Percentiles rank a stretch among this genome's conserved stretches.
These are phyloP conservation scores for Monilinia fructicola DNA, from an alignment of 2,329 filamentous ascomycete genomes.

Conservation along the genomic window DNA sequence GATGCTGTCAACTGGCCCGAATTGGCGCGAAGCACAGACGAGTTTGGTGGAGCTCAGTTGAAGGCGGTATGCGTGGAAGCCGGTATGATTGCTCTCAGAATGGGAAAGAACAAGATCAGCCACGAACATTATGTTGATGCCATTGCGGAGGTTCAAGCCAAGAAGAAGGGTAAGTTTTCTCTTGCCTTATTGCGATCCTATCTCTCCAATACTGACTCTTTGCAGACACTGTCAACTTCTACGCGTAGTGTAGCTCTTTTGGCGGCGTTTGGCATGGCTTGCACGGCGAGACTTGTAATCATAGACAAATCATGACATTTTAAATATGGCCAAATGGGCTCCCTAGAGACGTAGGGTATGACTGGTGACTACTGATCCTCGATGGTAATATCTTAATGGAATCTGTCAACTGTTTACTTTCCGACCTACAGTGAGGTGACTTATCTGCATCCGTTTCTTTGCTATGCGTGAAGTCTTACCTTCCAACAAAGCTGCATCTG, in stretches of 20 bases:
- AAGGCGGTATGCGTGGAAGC: slow-evolving; percentile 99
- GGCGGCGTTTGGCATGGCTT: slow-evolving; percentile 35
- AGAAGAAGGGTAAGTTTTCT: slow-evolving; percentile 52
- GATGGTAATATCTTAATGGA: slow-evolving; percentile 10
- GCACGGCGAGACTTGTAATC: slow-evolving; percentile 36
- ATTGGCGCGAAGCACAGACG: slow-evolving; percentile 92
- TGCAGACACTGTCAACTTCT: slow-evolving; percentile 38
- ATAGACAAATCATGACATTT: slow-evolving; percentile 36
- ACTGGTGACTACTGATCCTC: slow-evolving; percentile 10
- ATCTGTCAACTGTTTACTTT: background rate
- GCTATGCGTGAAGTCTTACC: background rate
- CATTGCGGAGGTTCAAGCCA: slow-evolving; percentile 94
- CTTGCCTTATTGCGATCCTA: slow-evolving; percentile 35
- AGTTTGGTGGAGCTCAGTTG: slow-evolving; percentile 95
- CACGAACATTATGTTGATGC: slow-evolving; percentile 99
- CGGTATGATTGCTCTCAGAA: slow-evolving; percentile 95
- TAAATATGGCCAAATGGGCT: slow-evolving; percentile 15
- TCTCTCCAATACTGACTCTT: slow-evolving; percentile 23
- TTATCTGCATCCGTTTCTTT: background rate
- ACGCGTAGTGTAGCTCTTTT: slow-evolving; percentile 34
- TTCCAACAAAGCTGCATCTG: background rate
- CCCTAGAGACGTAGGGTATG: slow-evolving; percentile 2
- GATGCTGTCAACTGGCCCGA: slow-evolving; percentile 94
- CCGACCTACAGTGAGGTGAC: background rate
- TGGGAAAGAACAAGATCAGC: slow-evolving; percentile 92